Conservation (phyloP, 345 rosid genomes). For the Firmiana major region DNA sequence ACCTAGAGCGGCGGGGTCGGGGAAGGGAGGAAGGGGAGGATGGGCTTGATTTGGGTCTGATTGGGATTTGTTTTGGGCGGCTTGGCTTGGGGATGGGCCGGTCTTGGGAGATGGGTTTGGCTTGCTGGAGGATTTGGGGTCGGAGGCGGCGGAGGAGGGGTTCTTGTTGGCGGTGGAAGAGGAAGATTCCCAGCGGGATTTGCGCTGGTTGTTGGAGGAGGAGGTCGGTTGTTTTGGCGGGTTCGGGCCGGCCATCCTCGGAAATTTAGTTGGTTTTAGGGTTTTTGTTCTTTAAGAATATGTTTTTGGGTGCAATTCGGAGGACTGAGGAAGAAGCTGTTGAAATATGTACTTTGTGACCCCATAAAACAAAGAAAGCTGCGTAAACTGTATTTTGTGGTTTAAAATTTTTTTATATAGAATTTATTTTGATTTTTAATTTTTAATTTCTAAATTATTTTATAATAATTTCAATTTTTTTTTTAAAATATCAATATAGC, state of each 20-base stretch:
- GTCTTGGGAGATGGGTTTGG: conserved; percentile 39
- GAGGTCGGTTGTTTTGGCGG: conserved; percentile 36
- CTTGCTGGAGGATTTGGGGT: conserved; percentile 29
- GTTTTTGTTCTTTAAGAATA: neutral
- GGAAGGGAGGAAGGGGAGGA: conserved; percentile 30
- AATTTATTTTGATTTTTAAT: too few species aligned
- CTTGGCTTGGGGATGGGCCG: conserved; percentile 30
- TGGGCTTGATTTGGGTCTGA: conserved; percentile 35
- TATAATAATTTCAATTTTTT: too few species aligned
- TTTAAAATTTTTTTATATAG: too few species aligned
- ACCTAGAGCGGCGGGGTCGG: conserved; percentile 52
- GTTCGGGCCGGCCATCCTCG: conserved; percentile 53
- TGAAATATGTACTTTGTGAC: neutral
- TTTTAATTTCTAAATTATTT: too few species aligned
- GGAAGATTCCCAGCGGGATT: conserved; percentile 63
- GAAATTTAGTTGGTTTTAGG: neutral
- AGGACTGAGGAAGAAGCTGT: neutral
- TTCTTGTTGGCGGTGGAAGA: conserved; percentile 16
- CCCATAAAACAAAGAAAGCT: neutral
- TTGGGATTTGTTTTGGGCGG: conserved; percentile 27
- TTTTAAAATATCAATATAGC: too few species aligned
- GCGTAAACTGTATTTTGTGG: too few species aligned
- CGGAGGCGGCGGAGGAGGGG: conserved; percentile 25
- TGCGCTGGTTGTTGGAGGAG: conserved; percentile 39
- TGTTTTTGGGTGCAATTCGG: neutral